These are phyloP conservation scores for Venturia aucupariae DNA, from an alignment of 2,329 filamentous ascomycete genomes.

Conservation along the genomic window DNA sequence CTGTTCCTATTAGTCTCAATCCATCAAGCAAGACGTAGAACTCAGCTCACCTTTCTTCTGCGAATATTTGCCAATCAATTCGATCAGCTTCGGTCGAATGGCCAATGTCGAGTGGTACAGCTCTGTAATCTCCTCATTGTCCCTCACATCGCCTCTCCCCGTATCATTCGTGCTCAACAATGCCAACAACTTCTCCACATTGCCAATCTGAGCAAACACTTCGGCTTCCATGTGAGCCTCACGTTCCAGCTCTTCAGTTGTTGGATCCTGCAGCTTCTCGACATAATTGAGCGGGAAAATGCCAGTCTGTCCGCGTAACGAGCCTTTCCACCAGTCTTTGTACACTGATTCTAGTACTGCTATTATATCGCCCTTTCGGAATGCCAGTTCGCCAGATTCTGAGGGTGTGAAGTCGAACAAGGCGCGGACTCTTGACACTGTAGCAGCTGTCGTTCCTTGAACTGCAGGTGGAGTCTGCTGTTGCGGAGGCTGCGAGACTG, in stretches of 20 bases:
- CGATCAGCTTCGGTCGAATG: slow-evolving; percentile 93
- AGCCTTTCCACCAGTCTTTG: slow-evolving; percentile 99
- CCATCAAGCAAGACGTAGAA: not conserved
- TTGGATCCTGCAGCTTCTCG: slow-evolving; percentile 92
- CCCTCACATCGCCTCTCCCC: slow-evolving; percentile 57
- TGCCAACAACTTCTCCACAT: slow-evolving; percentile 74
- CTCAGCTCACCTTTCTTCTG: slow-evolving; percentile 78
- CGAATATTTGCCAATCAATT: slow-evolving; percentile 96
- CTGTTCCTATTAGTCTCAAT: slow-evolving; percentile 39
- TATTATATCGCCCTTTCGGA: slow-evolving; percentile 94
- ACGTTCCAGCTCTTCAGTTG: slow-evolving; percentile 82
- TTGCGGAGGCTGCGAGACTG: slow-evolving; percentile 31
- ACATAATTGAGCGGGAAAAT: slow-evolving; percentile 99
- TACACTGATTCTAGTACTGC: slow-evolving; percentile 95
- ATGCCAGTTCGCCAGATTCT: slow-evolving; percentile 88
- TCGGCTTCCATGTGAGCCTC: slow-evolving; percentile 92
- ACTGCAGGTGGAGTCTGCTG: slow-evolving; percentile 47
- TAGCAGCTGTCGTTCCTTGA: slow-evolving; percentile 80
- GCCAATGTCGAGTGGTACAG: slow-evolving; percentile 87
- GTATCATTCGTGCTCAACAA: slow-evolving; percentile 69
- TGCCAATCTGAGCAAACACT: slow-evolving; percentile 68
- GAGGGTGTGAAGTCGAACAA: slow-evolving; percentile 92
- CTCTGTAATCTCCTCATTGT: slow-evolving; percentile 93
- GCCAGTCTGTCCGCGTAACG: slow-evolving; percentile 84
- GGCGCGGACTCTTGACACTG: slow-evolving; percentile 86